Conservation (phyloP, 345 rosid genomes). For the Stellera chamaejasme region DNA sequence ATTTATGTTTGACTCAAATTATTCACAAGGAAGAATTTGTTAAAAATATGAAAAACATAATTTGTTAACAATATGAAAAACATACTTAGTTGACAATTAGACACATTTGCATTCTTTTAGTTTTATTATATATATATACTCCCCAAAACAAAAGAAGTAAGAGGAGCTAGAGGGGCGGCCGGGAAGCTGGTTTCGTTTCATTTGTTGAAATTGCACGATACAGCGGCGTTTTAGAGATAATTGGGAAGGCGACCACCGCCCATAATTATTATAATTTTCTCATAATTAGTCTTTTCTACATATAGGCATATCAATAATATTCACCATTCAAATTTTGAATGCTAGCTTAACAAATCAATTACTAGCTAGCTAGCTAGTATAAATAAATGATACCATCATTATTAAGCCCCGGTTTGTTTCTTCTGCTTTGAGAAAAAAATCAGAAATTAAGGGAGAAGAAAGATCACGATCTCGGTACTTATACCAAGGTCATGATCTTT, state of each 20-base stretch:
- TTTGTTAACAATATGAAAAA: no score
- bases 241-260: conserved; percentile 10
- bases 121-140: no score
- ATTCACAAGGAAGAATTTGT: no score
- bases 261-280: background rate
- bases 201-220: no score
- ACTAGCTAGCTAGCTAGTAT: conserved; percentile 16
- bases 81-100: no score
- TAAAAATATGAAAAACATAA: no score
- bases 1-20: no score
- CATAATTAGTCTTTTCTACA: conserved; percentile 11
- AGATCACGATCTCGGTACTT: conserved; percentile 38
- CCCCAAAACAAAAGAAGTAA: no score
- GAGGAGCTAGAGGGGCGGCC: no score
- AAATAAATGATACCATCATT: conserved; percentile 7
- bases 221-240: no score
- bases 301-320: conserved; percentile 18
- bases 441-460: background rate
- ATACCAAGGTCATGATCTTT: conserved; percentile 46
- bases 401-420: conserved; percentile 9
- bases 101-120: no score
- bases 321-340: conserved; percentile 20
- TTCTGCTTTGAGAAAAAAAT: conserved; percentile 6
- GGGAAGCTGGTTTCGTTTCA: no score
- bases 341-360: conserved; percentile 1